These are phyloP conservation scores for Eleusine coracana DNA, from an alignment of 176 grass and related monocot species.

Conservation along the genomic window DNA sequence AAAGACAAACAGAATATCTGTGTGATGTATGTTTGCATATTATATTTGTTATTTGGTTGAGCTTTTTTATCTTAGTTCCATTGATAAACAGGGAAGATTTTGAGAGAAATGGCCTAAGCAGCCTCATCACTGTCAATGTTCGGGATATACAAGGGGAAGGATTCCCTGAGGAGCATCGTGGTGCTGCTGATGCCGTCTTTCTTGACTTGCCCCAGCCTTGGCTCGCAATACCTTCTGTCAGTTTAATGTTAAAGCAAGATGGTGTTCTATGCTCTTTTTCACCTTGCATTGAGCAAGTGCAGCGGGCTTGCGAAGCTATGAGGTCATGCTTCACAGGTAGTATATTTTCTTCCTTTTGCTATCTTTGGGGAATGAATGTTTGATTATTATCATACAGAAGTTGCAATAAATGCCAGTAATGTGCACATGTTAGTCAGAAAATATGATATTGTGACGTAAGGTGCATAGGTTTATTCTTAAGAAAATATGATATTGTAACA, in stretches of 20 bases:
- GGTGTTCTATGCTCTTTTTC: constrained; percentile 92
- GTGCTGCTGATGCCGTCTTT: constrained; percentile 70
- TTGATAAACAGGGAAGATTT: constrained; percentile 73
- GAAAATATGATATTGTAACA: too few species aligned
- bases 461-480: too few species aligned
- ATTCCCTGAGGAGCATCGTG: constrained; percentile 68
- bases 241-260: constrained; percentile 68
- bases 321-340: constrained; percentile 76
- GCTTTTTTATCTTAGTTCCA: not conserved
- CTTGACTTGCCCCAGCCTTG: constrained; percentile 96
- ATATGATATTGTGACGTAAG: too few species aligned
- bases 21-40: not conserved
- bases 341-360: not conserved
- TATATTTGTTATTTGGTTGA: not conserved
- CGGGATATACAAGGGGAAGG: constrained; percentile 85
- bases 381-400: not conserved
- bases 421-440: not conserved
- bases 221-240: constrained; percentile 68
- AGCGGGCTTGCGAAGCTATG: constrained; percentile 70
- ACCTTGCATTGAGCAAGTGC: constrained; percentile 97
- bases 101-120: constrained; percentile 74
- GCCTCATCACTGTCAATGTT: constrained; percentile 70
- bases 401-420: not conserved
- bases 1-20: not conserved
- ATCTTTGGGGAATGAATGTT: not conserved